A percentile compares a stretch with the other conserved stretches of the same genome.
These are phyloP conservation scores for Pichia eremophila DNA, from an alignment of 805 yeast species.

Conservation along the genomic window DNA sequence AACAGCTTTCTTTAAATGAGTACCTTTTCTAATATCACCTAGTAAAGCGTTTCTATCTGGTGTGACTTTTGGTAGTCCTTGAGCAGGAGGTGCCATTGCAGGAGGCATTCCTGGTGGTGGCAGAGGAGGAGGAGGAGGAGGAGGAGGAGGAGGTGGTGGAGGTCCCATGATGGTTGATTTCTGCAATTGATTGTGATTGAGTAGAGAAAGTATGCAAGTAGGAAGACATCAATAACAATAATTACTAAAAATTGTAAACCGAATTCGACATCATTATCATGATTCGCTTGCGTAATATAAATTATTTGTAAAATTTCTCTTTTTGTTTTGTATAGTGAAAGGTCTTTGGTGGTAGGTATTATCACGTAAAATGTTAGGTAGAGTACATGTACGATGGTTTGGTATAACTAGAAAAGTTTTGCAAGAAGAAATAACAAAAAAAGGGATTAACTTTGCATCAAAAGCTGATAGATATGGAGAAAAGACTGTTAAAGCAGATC, in stretches of 20 bases:
- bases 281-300: no score
- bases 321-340: no score
- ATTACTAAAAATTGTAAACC: no score
- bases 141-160: slow-evolving; percentile 26
- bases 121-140: slow-evolving; percentile 52
- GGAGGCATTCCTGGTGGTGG: slow-evolving; percentile 43
- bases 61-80: slow-evolving; percentile 20
- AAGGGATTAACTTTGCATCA: not conserved
- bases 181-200: no score
- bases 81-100: slow-evolving; percentile 26
- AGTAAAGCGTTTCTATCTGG: slow-evolving; percentile 48
- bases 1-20: slow-evolving; percentile 46
- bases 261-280: no score
- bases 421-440: not conserved
- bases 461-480: not conserved
- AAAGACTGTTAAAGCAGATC: no score
- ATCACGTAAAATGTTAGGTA: not conserved
- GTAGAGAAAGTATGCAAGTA: no score
- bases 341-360: no score
- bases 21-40: slow-evolving; percentile 76
- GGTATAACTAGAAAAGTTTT: not conserved
- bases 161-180: slow-evolving; percentile 21
- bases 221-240: no score
- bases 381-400: not conserved
- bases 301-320: no score